Conservation (phyloP, 805 yeast genomes). For the Naumovozyma castellii region DNA sequence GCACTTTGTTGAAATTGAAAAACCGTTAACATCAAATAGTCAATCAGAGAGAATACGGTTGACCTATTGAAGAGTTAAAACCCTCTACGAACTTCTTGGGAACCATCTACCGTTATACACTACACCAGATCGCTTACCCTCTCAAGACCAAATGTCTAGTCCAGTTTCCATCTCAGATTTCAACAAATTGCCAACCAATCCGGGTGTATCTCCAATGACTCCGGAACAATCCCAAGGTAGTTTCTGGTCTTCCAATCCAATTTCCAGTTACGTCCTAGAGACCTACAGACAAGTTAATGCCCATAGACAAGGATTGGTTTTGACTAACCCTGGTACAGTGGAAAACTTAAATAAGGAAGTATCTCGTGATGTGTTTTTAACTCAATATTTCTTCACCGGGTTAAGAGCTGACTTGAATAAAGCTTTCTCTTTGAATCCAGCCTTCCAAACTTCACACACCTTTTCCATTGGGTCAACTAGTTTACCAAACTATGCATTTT, state of each 20-base stretch:
- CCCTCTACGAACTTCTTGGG: too few relatives aligned
- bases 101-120: too few relatives aligned
- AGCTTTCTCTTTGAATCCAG: constrained; percentile 83
- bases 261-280: constrained; percentile 68
- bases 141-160: constrained; percentile 13
- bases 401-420: constrained; percentile 93
- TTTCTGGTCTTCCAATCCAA: constrained; percentile 77
- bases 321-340: constrained; percentile 87
- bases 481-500: constrained; percentile 83
- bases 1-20: not conserved
- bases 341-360: constrained; percentile 93
- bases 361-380: constrained; percentile 81
- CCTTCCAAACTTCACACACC: constrained; percentile 93
- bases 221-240: constrained; percentile 39
- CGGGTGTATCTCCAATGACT: constrained; percentile 45
- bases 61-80: too few relatives aligned
- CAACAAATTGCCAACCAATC: constrained; percentile 52
- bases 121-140: too few relatives aligned
- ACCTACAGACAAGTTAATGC: constrained; percentile 61
- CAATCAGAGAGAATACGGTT: too few relatives aligned
- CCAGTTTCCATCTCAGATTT: constrained; percentile 51
- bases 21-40: not conserved
- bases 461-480: constrained; percentile 79
- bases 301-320: constrained; percentile 73
- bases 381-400: constrained; percentile 87